These are phyloP conservation scores for Salix koriyanagi DNA, from an alignment of 345 rosid genomes.

Conservation along the genomic window DNA sequence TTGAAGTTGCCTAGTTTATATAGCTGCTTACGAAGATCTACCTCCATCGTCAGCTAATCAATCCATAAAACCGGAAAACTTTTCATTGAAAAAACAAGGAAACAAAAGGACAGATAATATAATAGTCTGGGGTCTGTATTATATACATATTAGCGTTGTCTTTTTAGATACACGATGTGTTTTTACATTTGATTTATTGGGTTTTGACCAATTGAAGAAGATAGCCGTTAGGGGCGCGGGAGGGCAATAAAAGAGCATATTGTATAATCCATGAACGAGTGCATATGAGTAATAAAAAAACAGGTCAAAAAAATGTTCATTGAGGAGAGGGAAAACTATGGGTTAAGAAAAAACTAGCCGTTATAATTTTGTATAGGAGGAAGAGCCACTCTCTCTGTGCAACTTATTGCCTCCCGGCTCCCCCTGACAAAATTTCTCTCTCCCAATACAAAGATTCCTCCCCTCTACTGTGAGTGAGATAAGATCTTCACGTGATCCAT, in stretches of 20 bases:
- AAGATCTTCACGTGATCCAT: constrained; percentile 43
- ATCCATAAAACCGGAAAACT: background rate
- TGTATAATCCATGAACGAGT: constrained; percentile 2
- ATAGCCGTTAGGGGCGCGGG: constrained; percentile 19
- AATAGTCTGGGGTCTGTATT: background rate
- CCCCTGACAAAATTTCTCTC: constrained; percentile 23
- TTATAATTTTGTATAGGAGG: background rate
- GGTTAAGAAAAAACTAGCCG: constrained; percentile 18
- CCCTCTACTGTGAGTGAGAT: constrained; percentile 11
- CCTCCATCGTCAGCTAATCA: background rate
- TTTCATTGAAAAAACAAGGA: too few relatives aligned
- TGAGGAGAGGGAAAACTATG: background rate
- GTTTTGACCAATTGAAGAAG: background rate
- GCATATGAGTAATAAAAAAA: background rate
- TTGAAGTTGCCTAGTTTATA: background rate
- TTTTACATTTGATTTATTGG: background rate
- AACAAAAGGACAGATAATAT: too few relatives aligned
- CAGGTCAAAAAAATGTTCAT: background rate
- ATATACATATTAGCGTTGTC: background rate
- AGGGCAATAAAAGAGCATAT: constrained; percentile 6
- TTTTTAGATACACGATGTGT: background rate
- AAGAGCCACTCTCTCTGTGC: background rate
- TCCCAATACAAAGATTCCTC: constrained; percentile 33
- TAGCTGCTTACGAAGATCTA: background rate
- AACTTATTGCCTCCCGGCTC: constrained; percentile 21